These are phyloP conservation scores for Ploettnerulaceae sp. DNA, from an alignment of 2,329 filamentous ascomycete genomes.

Conservation along the genomic window DNA sequence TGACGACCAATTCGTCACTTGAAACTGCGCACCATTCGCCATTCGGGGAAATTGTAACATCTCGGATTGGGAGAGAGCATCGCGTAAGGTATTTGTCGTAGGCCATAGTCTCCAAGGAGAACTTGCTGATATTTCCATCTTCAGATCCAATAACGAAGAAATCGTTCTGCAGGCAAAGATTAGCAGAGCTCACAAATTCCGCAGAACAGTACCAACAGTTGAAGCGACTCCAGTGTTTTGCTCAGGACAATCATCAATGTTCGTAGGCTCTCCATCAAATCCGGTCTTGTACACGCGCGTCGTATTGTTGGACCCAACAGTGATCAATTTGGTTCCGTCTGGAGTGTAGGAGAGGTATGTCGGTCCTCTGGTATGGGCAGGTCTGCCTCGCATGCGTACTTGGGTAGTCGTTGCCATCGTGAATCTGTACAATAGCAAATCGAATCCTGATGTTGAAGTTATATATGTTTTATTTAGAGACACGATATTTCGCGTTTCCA, in stretches of 20 bases:
- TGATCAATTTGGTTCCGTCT: constrained; percentile 80
- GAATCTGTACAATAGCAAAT: constrained; percentile 13
- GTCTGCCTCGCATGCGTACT: constrained; percentile 54
- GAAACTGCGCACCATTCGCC: constrained; percentile 86
- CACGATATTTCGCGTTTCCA: constrained; percentile 13
- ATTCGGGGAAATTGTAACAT: constrained; percentile 78
- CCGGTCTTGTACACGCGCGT: constrained; percentile 90
- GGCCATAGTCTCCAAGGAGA: constrained; percentile 67
- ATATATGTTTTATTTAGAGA: constrained; percentile 9
- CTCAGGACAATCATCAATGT: constrained; percentile 86
- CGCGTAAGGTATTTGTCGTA: constrained; percentile 82
- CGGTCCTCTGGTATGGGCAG: constrained; percentile 76
- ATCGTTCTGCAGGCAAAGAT: constrained; percentile 49
- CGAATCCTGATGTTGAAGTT: constrained; percentile 11
- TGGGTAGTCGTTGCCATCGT: constrained; percentile 34
- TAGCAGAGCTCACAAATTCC: constrained; percentile 8
- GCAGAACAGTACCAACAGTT: constrained; percentile 43
- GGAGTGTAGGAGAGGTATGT: constrained; percentile 89
- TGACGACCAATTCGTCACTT: constrained; percentile 92
- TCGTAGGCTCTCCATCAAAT: constrained; percentile 85
- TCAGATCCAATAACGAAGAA: constrained; percentile 89
- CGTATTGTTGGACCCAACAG: constrained; percentile 88
- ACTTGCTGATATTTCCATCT: constrained; percentile 93
- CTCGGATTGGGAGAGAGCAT: constrained; percentile 79
- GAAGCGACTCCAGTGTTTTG: constrained; percentile 77